Evolutionary conservation across 2,329 filamentous ascomycete species (phyloP), one percentile per base, ranked within the genome.

Genomic region (Aspergillus proliferans): DNA sequence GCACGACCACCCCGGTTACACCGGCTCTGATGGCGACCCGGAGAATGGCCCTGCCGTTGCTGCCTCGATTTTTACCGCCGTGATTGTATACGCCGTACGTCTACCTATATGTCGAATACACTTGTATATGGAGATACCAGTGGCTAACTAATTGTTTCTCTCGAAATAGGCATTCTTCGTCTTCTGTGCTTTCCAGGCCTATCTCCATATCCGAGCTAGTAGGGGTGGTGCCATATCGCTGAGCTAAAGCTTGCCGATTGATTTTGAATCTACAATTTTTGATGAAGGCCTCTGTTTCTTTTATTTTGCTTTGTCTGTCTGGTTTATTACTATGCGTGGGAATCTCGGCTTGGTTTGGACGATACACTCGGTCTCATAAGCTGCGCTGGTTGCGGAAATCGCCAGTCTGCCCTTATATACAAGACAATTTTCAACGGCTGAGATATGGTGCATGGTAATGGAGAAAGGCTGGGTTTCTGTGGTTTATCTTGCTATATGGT

Each of bases 141-240:
- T 36, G 3, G 21, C 30, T 46, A 19, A 45, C 43, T 33, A 24
- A 30, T 22, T 49, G 38, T 34, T 2, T 19, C 18, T 44, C 45
- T 30, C 21, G 9, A 4, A 26, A 18, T 57, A 94, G 91, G 84
- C 79, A 15, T 97, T 97, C 77, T 81, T 96, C 49, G 78, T 94
- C 45, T 96, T 95, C 74, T 97, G 92, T 72, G 87, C 86, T 50
- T 82, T 91, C 58, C 92, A 97, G 70, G 92, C 90, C 55, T 82
- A 87, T 64, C 79, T 96, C 53, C 90, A 97, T 71, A 73, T 88
- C 61, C 85, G 89, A 70, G 86, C 91, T 70, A 89, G 83, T 71
- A 80, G 87, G 70, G 80, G 87, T 66, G 91, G 91, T 56, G 86
- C 88, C 53, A 95, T 95, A 73, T 83, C 86, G 52, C 76, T 95